Conservation (phyloP, 1,139 yeast genomes). For the Blastobotrys arbuscula region DNA sequence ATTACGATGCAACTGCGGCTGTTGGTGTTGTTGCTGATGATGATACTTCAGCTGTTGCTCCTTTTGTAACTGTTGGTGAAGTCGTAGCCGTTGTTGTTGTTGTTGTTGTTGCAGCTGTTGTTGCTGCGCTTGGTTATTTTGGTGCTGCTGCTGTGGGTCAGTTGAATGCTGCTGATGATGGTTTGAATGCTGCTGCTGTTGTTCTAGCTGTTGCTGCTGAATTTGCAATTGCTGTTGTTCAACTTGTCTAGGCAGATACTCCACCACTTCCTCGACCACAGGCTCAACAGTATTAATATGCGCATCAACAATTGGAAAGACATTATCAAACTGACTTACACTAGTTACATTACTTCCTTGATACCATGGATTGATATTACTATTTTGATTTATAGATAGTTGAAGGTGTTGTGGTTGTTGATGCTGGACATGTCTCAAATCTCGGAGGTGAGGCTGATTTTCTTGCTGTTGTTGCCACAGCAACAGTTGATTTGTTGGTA, state of each 20-base stretch:
- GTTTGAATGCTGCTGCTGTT: constrained; percentile 1
- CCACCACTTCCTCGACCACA: too few species aligned
- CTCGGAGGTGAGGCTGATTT: neutral
- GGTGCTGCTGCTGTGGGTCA: constrained; percentile 6
- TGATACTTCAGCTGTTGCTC: constrained; percentile 1
- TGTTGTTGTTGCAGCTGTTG: neutral
- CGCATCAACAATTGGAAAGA: too few species aligned
- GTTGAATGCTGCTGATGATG: neutral
- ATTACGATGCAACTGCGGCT: neutral
- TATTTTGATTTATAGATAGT: too few species aligned
- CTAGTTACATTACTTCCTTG: too few species aligned
- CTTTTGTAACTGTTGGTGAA: constrained; percentile 9
- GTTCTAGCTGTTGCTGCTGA: constrained; percentile 5
- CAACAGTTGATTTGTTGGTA: neutral
- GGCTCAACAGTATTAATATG: too few species aligned
- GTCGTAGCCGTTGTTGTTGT: constrained; percentile 8
- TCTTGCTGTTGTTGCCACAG: neutral
- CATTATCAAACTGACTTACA: too few species aligned
- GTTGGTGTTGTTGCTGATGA: neutral
- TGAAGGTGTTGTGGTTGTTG: neutral
- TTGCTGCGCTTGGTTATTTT: neutral
- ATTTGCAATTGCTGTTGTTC: neutral
- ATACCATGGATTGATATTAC: too few species aligned
- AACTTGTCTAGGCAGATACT: neutral
- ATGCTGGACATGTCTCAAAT: neutral